Evolutionary conservation across 495 filamentous ascomycete genomes (phyloP).

Genomic region (Pyronema domesticum): DNA sequence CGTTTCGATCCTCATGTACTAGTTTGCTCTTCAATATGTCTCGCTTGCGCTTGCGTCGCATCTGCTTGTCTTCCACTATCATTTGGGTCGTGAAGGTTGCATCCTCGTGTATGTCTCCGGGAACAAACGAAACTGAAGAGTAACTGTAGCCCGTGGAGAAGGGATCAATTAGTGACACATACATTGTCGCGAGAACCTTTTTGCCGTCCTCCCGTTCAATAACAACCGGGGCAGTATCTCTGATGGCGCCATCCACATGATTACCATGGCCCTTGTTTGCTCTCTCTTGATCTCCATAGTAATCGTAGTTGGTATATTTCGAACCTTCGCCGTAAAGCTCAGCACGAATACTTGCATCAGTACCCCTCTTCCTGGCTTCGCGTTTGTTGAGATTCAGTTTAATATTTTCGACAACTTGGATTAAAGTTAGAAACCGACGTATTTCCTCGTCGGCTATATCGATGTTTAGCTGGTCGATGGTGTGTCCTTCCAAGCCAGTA

Average conservation of each 20-base stretch:
- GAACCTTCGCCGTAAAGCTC: conserved; percentile 16
- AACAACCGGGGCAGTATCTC: conserved; percentile 13
- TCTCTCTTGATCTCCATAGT: conserved; percentile 2
- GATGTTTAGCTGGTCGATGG: conserved; percentile 14
- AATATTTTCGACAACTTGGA: conserved; percentile 17
- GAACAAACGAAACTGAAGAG: conserved; percentile 2
- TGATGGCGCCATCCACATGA: background rate
- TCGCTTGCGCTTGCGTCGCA: background rate
- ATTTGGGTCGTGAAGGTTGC: background rate
- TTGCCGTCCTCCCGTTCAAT: conserved; percentile 6
- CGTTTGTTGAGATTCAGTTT: conserved; percentile 9
- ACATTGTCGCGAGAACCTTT: conserved; percentile 1
- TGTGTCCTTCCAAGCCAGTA: conserved; percentile 10
- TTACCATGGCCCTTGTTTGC: background rate
- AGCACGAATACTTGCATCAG: conserved; percentile 7
- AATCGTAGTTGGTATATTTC: conserved; percentile 5
- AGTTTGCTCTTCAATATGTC: background rate
- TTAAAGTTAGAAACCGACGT: conserved; percentile 10
- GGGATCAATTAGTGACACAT: conserved; percentile 6
- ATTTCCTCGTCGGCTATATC: conserved; percentile 9
- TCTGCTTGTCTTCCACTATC: background rate
- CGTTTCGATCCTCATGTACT: background rate
- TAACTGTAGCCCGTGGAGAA: conserved; percentile 1
- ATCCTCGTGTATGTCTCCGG: background rate
- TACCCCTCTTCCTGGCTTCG: conserved; percentile 11